Evolutionary conservation across 2,329 filamentous ascomycete genomes (phyloP).

Genomic region (Pseudocercospora fijiensis): DNA sequence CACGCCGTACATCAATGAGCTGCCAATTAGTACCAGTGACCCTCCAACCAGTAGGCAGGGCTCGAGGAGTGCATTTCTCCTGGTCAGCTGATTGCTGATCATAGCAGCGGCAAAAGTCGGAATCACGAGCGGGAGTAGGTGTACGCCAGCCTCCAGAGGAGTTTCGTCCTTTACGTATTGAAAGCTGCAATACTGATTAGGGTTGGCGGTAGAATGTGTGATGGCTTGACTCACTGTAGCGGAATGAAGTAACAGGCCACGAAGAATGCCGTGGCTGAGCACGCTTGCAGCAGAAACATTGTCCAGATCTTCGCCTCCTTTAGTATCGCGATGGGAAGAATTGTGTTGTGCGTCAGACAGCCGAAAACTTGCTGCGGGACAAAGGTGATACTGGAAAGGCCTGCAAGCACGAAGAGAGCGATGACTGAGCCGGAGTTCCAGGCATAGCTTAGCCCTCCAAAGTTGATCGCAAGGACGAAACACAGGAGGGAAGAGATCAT

Average conservation of each 20-base stretch:
- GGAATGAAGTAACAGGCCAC: slow-evolving; percentile 54
- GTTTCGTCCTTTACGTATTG: slow-evolving; percentile 51
- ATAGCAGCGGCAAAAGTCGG: slow-evolving; percentile 11
- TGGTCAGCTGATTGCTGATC: slow-evolving; percentile 4
- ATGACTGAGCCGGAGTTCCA: slow-evolving; percentile 52
- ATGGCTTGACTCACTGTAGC: slow-evolving; percentile 30
- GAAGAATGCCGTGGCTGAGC: slow-evolving; percentile 24
- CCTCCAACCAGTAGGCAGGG: slow-evolving; percentile 19
- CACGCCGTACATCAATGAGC: slow-evolving; percentile 18
- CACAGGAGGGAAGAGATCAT: slow-evolving; percentile 45
- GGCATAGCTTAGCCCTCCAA: slow-evolving; percentile 51
- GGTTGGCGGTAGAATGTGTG: neutral
- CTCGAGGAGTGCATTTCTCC: neutral
- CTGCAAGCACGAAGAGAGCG: slow-evolving; percentile 50
- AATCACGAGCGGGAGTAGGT: slow-evolving; percentile 40
- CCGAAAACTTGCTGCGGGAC: slow-evolving; percentile 45
- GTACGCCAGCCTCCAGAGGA: slow-evolving; percentile 44
- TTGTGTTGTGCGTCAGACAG: slow-evolving; percentile 3
- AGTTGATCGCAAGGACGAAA: slow-evolving; percentile 52
- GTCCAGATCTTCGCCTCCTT: slow-evolving; percentile 46
- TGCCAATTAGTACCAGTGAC: slow-evolving; percentile 14
- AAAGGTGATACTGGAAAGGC: slow-evolving; percentile 47
- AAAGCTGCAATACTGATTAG: slow-evolving; percentile 41
- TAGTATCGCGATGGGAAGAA: slow-evolving; percentile 51
- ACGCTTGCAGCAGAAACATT: slow-evolving; percentile 42